Conservation (phyloP, 1,139 yeast species). For the Hemisphaericaspora subhashii region DNA sequence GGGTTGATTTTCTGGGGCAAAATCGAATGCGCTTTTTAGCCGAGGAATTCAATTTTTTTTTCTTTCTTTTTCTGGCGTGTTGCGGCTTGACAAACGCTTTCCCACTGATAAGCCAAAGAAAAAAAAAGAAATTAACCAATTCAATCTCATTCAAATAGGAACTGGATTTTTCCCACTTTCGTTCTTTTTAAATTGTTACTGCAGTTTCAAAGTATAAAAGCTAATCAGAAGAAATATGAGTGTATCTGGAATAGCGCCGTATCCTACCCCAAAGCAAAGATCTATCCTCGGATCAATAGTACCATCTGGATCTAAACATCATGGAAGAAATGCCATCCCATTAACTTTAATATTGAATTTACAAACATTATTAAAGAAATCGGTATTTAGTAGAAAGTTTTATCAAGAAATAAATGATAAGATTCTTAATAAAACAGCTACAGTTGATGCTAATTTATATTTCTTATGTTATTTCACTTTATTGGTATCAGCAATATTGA, state of each 20-base stretch:
- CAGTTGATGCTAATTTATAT: slow-evolving; percentile 43
- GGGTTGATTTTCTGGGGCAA: too few relatives aligned
- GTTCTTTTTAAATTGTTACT: too few relatives aligned
- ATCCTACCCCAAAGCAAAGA: neutral
- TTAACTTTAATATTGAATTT: slow-evolving; percentile 22
- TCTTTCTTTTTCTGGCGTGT: too few relatives aligned
- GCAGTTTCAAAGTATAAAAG: too few relatives aligned
- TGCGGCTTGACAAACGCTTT: too few relatives aligned
- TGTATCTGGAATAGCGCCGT: slow-evolving; percentile 4
- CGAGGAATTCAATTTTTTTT: too few relatives aligned
- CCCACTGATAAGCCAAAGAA: too few relatives aligned
- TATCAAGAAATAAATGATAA: slow-evolving; percentile 45
- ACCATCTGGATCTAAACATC: neutral
- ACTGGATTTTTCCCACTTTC: too few relatives aligned
- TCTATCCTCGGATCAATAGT: neutral
- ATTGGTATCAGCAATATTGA: slow-evolving; percentile 38
- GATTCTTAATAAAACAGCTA: slow-evolving; percentile 34
- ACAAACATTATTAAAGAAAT: slow-evolving; percentile 23
- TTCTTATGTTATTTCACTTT: slow-evolving; percentile 47
- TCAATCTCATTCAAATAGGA: too few relatives aligned
- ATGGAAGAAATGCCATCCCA: slow-evolving; percentile 13
- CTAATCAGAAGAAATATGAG: slow-evolving; percentile 1
- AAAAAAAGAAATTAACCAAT: too few relatives aligned
- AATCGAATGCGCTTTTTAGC: too few relatives aligned
- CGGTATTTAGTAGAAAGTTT: slow-evolving; percentile 36